These are phyloP conservation scores for Gastroboletus turbinatus DNA, from an alignment of 1,284 basidiomycete genomes.

Conservation along the genomic window DNA sequence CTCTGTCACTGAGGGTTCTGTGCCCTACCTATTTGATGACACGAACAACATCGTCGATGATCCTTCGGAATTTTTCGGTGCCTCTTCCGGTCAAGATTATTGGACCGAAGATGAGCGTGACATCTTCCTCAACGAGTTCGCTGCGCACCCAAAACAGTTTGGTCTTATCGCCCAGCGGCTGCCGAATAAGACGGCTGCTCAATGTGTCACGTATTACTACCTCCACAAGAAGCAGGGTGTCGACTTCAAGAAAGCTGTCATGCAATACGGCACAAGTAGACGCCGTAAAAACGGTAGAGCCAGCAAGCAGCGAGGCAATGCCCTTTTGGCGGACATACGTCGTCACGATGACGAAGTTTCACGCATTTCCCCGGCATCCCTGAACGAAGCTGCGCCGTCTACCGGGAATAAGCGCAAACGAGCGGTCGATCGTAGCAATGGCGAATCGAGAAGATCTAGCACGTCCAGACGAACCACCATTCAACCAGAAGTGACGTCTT, in stretches of 20 bases:
- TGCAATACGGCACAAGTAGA: slow-evolving; percentile 63
- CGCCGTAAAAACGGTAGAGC: slow-evolving; percentile 57
- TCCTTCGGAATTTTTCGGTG: slow-evolving; percentile 77
- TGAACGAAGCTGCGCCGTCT: slow-evolving; percentile 32
- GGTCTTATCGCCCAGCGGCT: slow-evolving; percentile 82
- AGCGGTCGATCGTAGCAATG: slow-evolving; percentile 29
- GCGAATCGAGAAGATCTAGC: slow-evolving; percentile 33
- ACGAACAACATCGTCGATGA: slow-evolving; percentile 81
- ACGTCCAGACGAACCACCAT: slow-evolving; percentile 39
- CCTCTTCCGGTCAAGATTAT: slow-evolving; percentile 67
- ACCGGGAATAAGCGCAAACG: slow-evolving; percentile 34
- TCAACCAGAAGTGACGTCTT: slow-evolving; percentile 45
- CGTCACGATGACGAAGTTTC: slow-evolving; percentile 72
- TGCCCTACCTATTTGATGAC: slow-evolving; percentile 77
- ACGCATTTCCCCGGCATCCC: slow-evolving; percentile 35
- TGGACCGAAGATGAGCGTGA: slow-evolving; percentile 90
- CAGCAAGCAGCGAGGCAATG: slow-evolving; percentile 75
- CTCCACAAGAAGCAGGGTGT: slow-evolving; percentile 88
- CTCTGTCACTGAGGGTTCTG: slow-evolving; percentile 59
- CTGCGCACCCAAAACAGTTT: slow-evolving; percentile 91
- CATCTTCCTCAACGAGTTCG: slow-evolving; percentile 81
- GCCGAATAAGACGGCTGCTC: slow-evolving; percentile 82
- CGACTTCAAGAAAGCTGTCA: slow-evolving; percentile 79
- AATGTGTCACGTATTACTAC: slow-evolving; percentile 96
- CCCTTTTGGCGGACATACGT: slow-evolving; percentile 73